Evolutionary conservation across 495 filamentous ascomycete genomes (phyloP).

Genomic region (Penicillium daleae): DNA sequence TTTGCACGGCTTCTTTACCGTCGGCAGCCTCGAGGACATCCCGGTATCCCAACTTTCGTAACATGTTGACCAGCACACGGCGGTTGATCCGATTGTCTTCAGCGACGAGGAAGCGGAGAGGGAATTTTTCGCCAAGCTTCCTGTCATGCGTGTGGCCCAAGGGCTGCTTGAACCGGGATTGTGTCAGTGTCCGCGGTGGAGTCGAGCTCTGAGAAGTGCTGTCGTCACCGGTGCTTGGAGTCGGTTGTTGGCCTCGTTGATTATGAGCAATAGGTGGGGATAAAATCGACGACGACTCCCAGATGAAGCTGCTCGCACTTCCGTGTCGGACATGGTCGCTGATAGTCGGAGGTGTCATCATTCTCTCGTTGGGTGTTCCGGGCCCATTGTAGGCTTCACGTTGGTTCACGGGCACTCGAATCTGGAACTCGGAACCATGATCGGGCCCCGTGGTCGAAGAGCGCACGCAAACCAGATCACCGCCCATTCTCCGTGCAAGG

Average conservation of each 20-base stretch:
- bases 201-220: conserved; percentile 33
- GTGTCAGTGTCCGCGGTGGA: conserved; percentile 31
- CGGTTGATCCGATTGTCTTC: conserved; percentile 85
- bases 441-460: conserved; percentile 69
- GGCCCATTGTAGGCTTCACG: conserved; percentile 45
- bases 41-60: conserved; percentile 69
- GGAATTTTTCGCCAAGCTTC: conserved; percentile 59
- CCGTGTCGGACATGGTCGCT: conserved; percentile 29
- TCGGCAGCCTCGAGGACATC: conserved; percentile 71
- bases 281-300: conserved; percentile 24
- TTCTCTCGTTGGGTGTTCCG: conserved; percentile 41
- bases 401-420: conserved; percentile 66
- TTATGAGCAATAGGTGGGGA: conserved; percentile 30
- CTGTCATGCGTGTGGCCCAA: conserved; percentile 40
- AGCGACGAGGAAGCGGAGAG: conserved; percentile 72
- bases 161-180: conserved; percentile 24
- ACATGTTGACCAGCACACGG: conserved; percentile 70
- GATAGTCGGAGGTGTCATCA: conserved; percentile 34
- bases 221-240: conserved; percentile 40
- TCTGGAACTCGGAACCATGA: conserved; percentile 75
- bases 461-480: conserved; percentile 69
- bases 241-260: conserved; percentile 38
- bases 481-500: conserved; percentile 73
- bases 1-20: conserved; percentile 70
- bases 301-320: conserved; percentile 30